A percentile compares a stretch with the other conserved stretches of the same genome.
phyloP scores from a whole-genome alignment of 225 moss, liverwort and hornwort species.

The Sphagnum contortum region DNA sequence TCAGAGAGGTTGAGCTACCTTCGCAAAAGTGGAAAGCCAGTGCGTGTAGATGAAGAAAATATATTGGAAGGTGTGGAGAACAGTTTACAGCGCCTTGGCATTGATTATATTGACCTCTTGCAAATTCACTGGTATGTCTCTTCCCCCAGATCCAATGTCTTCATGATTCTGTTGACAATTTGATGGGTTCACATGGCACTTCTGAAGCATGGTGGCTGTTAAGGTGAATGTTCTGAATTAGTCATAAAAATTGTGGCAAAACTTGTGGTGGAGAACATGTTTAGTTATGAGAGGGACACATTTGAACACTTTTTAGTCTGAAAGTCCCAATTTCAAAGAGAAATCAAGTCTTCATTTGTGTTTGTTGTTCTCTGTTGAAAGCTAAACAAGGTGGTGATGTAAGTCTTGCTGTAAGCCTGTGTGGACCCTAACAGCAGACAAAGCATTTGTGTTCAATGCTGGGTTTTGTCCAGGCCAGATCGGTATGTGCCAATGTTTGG shows the following conservation, averaged over 20 bases:
- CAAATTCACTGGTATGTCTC: constrained; percentile 72
- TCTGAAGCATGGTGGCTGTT: no score
- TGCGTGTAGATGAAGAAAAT: constrained; percentile 71
- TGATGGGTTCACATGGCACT: no score
- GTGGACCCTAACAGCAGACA: neutral
- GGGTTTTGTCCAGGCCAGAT: constrained; percentile 60
- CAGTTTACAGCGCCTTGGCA: constrained; percentile 71
- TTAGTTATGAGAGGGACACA: no score
- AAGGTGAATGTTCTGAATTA: no score
- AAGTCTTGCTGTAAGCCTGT: neutral
- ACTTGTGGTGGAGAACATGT: no score
- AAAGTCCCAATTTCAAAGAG: neutral
- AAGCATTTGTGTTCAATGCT: neutral
- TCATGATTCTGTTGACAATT: no score
- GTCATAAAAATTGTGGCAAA: no score
- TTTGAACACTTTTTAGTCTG: no score
- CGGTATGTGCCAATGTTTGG: constrained; percentile 78
- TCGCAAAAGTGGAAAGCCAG: constrained; percentile 40
- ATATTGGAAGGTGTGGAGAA: constrained; percentile 85
- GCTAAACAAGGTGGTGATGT: neutral
- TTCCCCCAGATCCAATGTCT: no score
- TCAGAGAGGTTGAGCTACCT: constrained; percentile 36
- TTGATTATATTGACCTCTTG: constrained; percentile 78
- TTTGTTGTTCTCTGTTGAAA: neutral
- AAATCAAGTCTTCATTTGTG: neutral